Evolutionary conservation across 2,329 filamentous ascomycete species (phyloP).

Genomic region (Xylaria sp.): DNA sequence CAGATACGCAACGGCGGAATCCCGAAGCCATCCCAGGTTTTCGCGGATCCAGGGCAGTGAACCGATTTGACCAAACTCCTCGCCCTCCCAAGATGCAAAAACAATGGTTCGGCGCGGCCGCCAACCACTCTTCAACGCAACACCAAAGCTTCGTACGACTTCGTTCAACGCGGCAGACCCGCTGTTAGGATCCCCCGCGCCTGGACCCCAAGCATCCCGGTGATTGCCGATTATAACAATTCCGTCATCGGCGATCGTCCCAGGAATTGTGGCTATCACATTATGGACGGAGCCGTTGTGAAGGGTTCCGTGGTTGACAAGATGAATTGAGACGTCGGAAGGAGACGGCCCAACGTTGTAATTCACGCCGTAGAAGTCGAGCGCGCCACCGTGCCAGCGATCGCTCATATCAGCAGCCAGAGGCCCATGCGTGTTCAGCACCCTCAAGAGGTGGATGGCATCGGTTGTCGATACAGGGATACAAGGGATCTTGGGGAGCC

Average conservation of each 20-base stretch:
- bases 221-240: slow-evolving; percentile 9
- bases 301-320: background rate
- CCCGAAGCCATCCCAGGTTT: background rate
- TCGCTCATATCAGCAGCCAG: background rate
- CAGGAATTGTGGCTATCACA: slow-evolving; percentile 7
- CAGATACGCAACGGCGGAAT: slow-evolving; percentile 7
- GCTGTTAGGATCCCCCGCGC: slow-evolving; percentile 7
- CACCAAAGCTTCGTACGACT: slow-evolving; percentile 14
- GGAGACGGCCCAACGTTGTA: slow-evolving; percentile 9
- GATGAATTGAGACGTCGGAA: background rate
- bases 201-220: slow-evolving; percentile 10
- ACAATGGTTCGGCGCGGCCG: slow-evolving; percentile 6
- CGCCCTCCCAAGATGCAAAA: slow-evolving; percentile 5
- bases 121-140: slow-evolving; percentile 3
- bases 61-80: slow-evolving; percentile 9
- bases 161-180: slow-evolving; percentile 13
- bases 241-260: background rate
- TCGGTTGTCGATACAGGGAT: slow-evolving; percentile 1
- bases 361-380: slow-evolving; percentile 7
- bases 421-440: slow-evolving; percentile 3
- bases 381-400: slow-evolving; percentile 5
- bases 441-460: slow-evolving; percentile 11
- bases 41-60: slow-evolving; percentile 3
- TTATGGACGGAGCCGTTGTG: background rate
- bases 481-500: slow-evolving; percentile 1